phyloP scores from a whole-genome alignment of 225 moss, liverwort and hornwort genomes.

The Marchantia paleacea region DNA sequence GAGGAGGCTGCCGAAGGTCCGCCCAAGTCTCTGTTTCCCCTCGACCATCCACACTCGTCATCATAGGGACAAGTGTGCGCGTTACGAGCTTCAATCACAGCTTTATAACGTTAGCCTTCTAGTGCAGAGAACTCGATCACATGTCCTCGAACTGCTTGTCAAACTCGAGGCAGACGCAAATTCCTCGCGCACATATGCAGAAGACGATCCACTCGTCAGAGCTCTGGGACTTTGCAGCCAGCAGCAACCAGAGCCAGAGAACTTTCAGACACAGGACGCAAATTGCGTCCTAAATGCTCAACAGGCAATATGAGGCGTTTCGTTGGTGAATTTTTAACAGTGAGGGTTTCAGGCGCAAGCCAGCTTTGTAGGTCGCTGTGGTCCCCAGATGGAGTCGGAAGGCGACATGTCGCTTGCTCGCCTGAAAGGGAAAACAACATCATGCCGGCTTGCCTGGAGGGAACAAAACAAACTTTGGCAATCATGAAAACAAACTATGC shows the following conservation, averaged over 20 bases:
- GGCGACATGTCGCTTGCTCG: conserved; percentile 4
- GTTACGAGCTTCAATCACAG: not conserved
- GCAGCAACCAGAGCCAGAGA: not conserved
- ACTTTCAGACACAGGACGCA: not conserved
- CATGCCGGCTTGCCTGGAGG: not conserved
- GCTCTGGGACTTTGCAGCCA: not conserved
- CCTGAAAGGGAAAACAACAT: not conserved
- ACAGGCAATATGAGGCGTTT: not conserved
- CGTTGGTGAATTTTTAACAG: not conserved
- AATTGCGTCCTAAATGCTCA: not conserved
- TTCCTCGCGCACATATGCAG: not conserved
- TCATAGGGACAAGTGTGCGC: not conserved
- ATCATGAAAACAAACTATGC: not conserved
- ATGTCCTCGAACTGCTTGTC: not conserved
- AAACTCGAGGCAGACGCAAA: not conserved
- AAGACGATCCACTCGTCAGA: not conserved
- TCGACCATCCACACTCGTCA: not conserved
- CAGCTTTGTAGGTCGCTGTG: not conserved
- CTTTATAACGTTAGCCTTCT: too few species aligned
- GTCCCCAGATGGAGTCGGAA: not conserved
- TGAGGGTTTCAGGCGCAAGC: not conserved
- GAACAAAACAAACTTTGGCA: not conserved
- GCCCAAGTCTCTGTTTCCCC: not conserved
- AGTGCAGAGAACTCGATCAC: not conserved
- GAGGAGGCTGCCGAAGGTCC: not conserved